A percentile compares a stretch with the other conserved stretches of the same genome.
Conservation (phyloP, 2,329 filamentous ascomycete genomes). For the Aspergillus versicolor region DNA sequence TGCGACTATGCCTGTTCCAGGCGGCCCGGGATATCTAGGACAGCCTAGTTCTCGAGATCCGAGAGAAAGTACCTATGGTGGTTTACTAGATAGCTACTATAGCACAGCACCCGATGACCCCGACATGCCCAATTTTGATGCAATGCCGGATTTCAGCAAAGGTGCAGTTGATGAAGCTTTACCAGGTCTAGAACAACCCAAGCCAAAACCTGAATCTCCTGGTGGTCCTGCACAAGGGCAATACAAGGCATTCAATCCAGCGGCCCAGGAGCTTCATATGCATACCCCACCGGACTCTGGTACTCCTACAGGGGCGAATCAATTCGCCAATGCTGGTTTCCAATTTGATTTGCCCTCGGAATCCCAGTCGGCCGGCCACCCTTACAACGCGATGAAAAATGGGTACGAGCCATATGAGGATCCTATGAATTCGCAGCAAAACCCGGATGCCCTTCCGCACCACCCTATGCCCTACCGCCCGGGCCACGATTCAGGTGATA, state of each 20-base stretch:
- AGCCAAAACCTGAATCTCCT: constrained; percentile 27
- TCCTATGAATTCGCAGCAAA: constrained; percentile 33
- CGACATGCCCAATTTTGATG: constrained; percentile 66
- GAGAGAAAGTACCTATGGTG: constrained; percentile 30
- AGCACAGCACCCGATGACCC: constrained; percentile 51
- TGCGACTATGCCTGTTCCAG: constrained; percentile 36
- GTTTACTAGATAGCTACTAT: constrained; percentile 52
- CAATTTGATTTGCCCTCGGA: constrained; percentile 68
- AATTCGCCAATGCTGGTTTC: constrained; percentile 55
- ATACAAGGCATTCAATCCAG: constrained; percentile 39
- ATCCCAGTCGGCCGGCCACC: constrained; percentile 13
- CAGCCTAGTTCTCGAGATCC: constrained; percentile 35
- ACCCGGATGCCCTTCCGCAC: constrained; percentile 56
- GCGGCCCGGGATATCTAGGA: constrained; percentile 31
- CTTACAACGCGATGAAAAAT: constrained; percentile 21
- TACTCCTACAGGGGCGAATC: constrained; percentile 24
- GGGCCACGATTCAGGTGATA: constrained; percentile 47
- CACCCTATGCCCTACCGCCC: constrained; percentile 57
- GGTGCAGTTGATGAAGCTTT: constrained; percentile 32
- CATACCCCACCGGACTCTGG: constrained; percentile 50
- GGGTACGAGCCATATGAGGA: constrained; percentile 24
- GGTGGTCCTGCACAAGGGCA: constrained; percentile 21
- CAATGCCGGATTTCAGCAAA: constrained; percentile 42
- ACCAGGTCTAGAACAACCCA: constrained; percentile 34
- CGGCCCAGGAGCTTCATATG: constrained; percentile 31